A percentile compares a stretch with the other conserved stretches of the same genome.
phyloP scores from a whole-genome alignment of 225 moss, liverwort and hornwort genomes.

The Asterella californica region DNA sequence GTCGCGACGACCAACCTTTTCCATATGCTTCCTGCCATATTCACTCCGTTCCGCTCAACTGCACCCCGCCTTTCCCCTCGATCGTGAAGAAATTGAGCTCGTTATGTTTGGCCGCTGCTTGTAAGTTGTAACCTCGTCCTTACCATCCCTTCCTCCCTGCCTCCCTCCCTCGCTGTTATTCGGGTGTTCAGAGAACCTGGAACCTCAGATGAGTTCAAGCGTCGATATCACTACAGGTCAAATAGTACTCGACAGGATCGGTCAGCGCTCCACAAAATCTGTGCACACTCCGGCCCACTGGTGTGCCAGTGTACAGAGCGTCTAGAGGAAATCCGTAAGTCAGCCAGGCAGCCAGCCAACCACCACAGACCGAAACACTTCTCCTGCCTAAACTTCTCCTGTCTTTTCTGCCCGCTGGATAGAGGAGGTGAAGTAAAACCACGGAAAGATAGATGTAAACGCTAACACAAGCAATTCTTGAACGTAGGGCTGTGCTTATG shows the following conservation, averaged over 20 bases:
- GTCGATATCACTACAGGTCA: not conserved
- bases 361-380: too few species aligned
- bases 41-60: not conserved
- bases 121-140: not conserved
- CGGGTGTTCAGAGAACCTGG: not conserved
- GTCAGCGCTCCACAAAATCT: not conserved
- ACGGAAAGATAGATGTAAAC: too few species aligned
- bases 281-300: too few species aligned
- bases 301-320: too few species aligned
- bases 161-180: not conserved
- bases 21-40: not conserved
- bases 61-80: not conserved
- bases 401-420: too few species aligned
- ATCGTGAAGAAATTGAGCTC: not conserved
- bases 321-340: too few species aligned
- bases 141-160: not conserved
- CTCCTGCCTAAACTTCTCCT: too few species aligned
- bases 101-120: not conserved
- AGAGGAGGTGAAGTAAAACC: too few species aligned
- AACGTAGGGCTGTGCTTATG: too few species aligned
- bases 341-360: too few species aligned
- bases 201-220: not conserved
- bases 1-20: not conserved
- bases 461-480: too few species aligned
- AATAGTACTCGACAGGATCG: not conserved